Percentiles rank a stretch among this genome's conserved stretches.
phyloP scores from a whole-genome alignment of 208 protist genomes.

The Leishmania major region DNA sequence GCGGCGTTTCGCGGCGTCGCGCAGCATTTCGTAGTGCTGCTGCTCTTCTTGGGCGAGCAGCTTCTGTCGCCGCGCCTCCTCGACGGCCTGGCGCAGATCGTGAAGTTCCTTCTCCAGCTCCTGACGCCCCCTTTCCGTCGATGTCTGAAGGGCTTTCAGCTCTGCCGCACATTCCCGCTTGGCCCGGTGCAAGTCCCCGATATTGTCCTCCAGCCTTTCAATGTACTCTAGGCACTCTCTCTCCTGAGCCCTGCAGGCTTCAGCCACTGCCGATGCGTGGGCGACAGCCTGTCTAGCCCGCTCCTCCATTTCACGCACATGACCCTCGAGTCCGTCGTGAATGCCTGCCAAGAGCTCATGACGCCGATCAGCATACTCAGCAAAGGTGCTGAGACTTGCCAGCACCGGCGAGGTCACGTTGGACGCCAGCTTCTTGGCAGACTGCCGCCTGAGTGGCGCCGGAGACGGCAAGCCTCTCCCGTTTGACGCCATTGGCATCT shows the following conservation, averaged over 20 bases:
- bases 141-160: slow-evolving; percentile 3
- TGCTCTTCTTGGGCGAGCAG: neutral
- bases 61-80: slow-evolving; percentile 1
- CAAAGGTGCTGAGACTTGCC: slow-evolving; percentile 10
- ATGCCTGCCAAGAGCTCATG: slow-evolving; percentile 4
- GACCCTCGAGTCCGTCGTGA: slow-evolving; percentile 10
- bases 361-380: slow-evolving; percentile 12
- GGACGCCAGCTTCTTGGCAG: neutral
- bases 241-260: slow-evolving; percentile 13
- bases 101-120: slow-evolving; percentile 13
- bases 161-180: neutral
- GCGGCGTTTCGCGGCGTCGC: neutral
- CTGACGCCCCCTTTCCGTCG: neutral
- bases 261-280: neutral
- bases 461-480: neutral
- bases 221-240: slow-evolving; percentile 9
- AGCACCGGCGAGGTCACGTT: neutral
- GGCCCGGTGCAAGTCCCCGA: slow-evolving; percentile 6
- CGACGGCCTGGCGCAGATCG: neutral
- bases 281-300: slow-evolving; percentile 11
- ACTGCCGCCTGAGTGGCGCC: neutral
- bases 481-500: neutral
- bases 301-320: slow-evolving; percentile 16
- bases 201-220: neutral
- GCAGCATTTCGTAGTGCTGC: neutral